Evolutionary conservation across 2,329 filamentous ascomycete species (phyloP), one percentile per base, ranked within the genome.

Genomic region (Aschersonia sp.): DNA sequence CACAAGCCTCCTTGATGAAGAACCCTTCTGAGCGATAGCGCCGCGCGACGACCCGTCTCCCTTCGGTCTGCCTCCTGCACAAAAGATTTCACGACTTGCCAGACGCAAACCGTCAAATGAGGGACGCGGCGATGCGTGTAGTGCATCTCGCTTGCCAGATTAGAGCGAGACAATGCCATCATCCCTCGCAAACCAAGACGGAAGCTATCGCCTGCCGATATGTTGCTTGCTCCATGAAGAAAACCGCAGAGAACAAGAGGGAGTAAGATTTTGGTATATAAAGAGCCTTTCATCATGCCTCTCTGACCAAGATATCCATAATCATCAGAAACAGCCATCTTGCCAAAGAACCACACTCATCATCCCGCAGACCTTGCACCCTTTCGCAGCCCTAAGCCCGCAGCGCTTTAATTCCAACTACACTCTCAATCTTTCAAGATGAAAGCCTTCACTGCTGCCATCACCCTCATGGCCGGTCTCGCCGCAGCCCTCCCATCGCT

Each of bases 371-470:
- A 22, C 22, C 35, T 12, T 37, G 35, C 35, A 37, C 12, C 35
- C 35, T 12, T 37, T 12, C 8, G 35, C 35, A 37, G 35, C 35
- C 22, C 22, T 22, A 3, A 22, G 22, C 22, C 22, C 22, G 22
- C 22, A 22, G 22, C 22, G 22, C 22, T 22, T 22, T 2, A 22
- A 22, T 22, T 4, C 22, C 22, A 22, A 22, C 22, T 22, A 22
- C 22, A 22, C 22, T 30, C 11, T 37, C 22, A 37, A 42, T 11
- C 41, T 8, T 30, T 47, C 48, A 45, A 45, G 31, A 50, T 50
- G 48, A 46, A 50, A 35, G 30, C 46, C 31, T 42, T 40, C 42
- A 30, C 45, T 33, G 39, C 46, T 37, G 32, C 46, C 39, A n/a
- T 50, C 39, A 33, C 41, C 14, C 22, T 44, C 48, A 35, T 50